These are phyloP conservation scores for Aspergillus sp. DNA, from an alignment of 2,329 filamentous ascomycete genomes.

Conservation along the genomic window DNA sequence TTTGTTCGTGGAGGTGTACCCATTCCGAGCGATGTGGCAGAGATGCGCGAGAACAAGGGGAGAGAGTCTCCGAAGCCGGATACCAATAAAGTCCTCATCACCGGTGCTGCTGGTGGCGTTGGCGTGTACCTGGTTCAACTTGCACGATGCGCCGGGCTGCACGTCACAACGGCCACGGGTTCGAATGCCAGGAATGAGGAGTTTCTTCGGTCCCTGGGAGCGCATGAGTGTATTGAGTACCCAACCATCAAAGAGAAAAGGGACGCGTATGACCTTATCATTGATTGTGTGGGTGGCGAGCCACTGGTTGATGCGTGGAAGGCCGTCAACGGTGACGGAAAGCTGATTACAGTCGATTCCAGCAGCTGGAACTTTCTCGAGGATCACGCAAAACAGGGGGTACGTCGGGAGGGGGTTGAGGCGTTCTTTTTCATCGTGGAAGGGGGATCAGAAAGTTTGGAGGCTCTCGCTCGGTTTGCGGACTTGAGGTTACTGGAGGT, in stretches of 20 bases:
- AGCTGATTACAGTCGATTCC: slow-evolving; percentile 35
- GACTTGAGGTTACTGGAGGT: slow-evolving; percentile 2
- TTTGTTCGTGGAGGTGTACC: slow-evolving; percentile 29
- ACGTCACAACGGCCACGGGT: slow-evolving; percentile 42
- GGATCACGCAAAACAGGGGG: slow-evolving; percentile 25
- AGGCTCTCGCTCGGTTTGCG: slow-evolving; percentile 8
- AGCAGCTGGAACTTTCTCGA: slow-evolving; percentile 34
- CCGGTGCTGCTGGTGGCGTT: slow-evolving; percentile 44
- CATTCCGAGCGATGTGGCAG: not conserved
- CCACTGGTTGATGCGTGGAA: slow-evolving; percentile 28
- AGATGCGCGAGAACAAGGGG: not conserved
- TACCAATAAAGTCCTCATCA: slow-evolving; percentile 36
- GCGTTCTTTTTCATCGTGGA: slow-evolving; percentile 21
- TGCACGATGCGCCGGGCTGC: slow-evolving; percentile 34
- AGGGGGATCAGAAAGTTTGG: not conserved
- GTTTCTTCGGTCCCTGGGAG: slow-evolving; percentile 42
- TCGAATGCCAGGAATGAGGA: slow-evolving; percentile 39
- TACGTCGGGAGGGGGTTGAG: slow-evolving; percentile 23
- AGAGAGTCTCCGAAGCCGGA: not conserved
- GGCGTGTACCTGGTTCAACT: slow-evolving; percentile 46
- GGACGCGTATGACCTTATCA: slow-evolving; percentile 28
- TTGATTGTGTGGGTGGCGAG: slow-evolving; percentile 35
- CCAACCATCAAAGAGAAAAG: slow-evolving; percentile 9
- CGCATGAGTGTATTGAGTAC: slow-evolving; percentile 47
- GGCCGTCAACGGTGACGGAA: slow-evolving; percentile 22